Evolutionary conservation across 148 eudicot genomes (phyloP), one percentile per base, ranked within the genome.

Genomic region (Chenopodium formosanum): DNA sequence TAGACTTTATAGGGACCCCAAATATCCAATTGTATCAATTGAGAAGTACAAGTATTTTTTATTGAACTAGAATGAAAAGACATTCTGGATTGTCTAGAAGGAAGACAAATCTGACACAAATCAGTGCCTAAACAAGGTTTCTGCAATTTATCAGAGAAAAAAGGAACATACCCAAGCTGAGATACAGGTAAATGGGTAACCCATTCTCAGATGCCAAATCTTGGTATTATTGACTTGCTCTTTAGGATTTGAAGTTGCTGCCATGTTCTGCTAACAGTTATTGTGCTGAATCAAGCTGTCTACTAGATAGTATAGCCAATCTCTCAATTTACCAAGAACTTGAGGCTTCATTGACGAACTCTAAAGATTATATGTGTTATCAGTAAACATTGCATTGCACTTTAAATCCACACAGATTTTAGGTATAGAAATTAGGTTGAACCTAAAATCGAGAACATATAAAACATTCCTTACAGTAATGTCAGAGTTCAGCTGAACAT

Each of bases 1-100:
- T 16, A 0, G 8, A 27, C 3, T 2, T 70, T 68, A 6, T 73
- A 58, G 0, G 86, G 84, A 0, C 85, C 89, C 89, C 85, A 87
- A 7, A 69, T 2, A 32, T 83, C 80, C 0, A 75, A 2, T 20
- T 79, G 75, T 0, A 79, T 0, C 1, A 83, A 12, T 2, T 83
- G 79, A 44, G 65, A 74, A 1, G 13, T 1, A 7, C 1, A 3
- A 11, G 1, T 7, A 0, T 27, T 17, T 10, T 29, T 75, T 2
- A 19, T 56, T 0, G 37, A 0, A 71, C 48, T 50, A 7, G 7
- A 1, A 20, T 50, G 32, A 70, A 79, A 79, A 31, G 48, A 0
- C 1, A 8, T 3, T 2, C 82, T 48, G 1, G 56, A 9, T 14
- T n/a, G 64, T 11, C 27, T 70, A 7, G 76, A 23, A 20, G 1